Evolutionary conservation across 345 rosid genomes (phyloP), one percentile per base, ranked within the genome.

Genomic region (Bruguiera parviflora): DNA sequence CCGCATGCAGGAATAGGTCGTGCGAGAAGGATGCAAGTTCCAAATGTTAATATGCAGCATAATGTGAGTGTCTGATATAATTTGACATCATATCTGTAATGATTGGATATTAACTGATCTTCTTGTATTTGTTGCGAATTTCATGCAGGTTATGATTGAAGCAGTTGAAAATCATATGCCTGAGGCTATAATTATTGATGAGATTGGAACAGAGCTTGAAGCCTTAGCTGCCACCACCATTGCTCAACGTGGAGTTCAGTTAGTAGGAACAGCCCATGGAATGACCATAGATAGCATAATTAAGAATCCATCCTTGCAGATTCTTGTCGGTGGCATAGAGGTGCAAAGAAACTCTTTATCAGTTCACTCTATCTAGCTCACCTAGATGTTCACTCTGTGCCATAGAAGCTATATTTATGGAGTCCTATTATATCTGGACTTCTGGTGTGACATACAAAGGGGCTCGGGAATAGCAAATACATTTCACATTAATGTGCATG

Each of bases 131-230:
- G 21, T 72, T 32, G 46, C 77, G 65, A 64, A 67, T 58, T 49
- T 60, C 37, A 33, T 72, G 51, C 80, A 94, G 97, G 91, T 94
- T 66, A 94, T 94, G 98, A 91, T 94, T 59, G 98, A 94, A 92
- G 98, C 97, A 5, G 95, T 94, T 52, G 98, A 94, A 86, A 94
- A 94, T 77, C 98, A 94, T 77, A 91, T 89, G 97, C 97, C 98
- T n/a, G 80, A 94, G 88, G 79, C 87, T 31, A 88, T 94, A 70
- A 91, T 91, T 31, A 94, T 91, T 6, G 98, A 94, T 49, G 98
- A 94, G 83, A 94, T 91, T 72, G 96, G 98, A 70, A 94, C 97
- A 7, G 97, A 91, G 85, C 92, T 91, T 69, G 97, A 94, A 84
- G 97, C 98, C 65, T 80, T 94, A 74, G 98, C 98, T 65, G 96